Evolutionary conservation across 2,329 filamentous ascomycete genomes (phyloP), one percentile per base, ranked within the genome.

Genomic region (Penicillium olsonii): DNA sequence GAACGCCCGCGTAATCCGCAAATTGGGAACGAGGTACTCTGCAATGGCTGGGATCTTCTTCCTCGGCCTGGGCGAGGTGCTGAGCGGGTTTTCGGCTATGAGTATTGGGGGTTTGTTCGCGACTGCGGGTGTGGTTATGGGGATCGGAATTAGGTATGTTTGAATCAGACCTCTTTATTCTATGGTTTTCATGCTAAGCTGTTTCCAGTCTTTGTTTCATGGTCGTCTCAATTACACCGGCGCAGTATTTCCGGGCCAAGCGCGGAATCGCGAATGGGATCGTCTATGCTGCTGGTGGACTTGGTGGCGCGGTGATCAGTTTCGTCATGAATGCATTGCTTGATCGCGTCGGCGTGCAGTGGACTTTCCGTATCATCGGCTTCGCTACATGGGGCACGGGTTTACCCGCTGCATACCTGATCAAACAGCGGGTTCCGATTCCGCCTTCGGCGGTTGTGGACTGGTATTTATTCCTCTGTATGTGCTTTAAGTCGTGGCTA

Each of bases 181-280:
- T 14, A 31, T 44, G 22, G 24, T 35, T 5, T 17, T 24, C 17
- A 31, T 44, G 22, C 35, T 35, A n/a, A 29, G 9, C 8, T 14
- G 5, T 2, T 37, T 12, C 60, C 6, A 74, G 72, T 56, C 56
- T 63, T 20, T 69, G 61, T 43, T 79, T 77, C 49, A 74, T 77
- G 68, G 73, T 58, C 2, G 70, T 75, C n/a, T 77, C 76, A 2
- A 70, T 73, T 0, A 71, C 75, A 0, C 74, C 80, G 2, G 72
- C 79, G 0, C 81, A 83, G 53, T 84, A 82, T 53, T 84, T 84
- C 50, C 74, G 65, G 37, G 69, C 69, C 2, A 80, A 76, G 51
- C 76, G 79, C 2, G 82, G 81, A 0, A 64, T 82, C 0, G 81
- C 80, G 0, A 83, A 82, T 50, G 81, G 81, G 0, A 65, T 67